phyloP scores from a whole-genome alignment of 768 basidiomycete genomes.

The Mycena alexandri region DNA sequence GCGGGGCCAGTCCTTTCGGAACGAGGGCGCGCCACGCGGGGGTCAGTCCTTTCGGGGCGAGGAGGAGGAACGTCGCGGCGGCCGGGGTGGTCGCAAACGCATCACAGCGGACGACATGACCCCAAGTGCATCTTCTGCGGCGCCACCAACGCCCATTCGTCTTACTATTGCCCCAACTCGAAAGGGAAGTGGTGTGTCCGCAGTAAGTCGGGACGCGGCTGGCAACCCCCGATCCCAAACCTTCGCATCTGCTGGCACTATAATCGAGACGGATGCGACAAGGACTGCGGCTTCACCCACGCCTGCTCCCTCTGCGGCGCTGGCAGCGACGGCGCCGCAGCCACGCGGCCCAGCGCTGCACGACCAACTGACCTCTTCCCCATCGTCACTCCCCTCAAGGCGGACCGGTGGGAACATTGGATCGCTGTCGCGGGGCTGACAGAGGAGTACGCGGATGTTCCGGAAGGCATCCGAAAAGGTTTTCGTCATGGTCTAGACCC shows the following conservation, averaged over 20 bases:
- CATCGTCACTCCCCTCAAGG: slow-evolving; percentile 36
- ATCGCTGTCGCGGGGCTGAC: slow-evolving; percentile 13
- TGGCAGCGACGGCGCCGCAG: not conserved
- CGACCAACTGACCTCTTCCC: slow-evolving; percentile 21
- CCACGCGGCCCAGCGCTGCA: slow-evolving; percentile 22
- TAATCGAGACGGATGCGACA: not conserved
- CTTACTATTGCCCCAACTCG: not conserved
- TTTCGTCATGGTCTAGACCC: slow-evolving; percentile 30
- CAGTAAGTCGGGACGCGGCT: not conserved
- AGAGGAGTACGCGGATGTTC: slow-evolving; percentile 35
- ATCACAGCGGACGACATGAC: no score
- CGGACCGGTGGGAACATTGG: slow-evolving; percentile 30
- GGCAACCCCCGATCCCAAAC: not conserved
- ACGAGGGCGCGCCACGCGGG: not conserved
- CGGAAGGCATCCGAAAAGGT: slow-evolving; percentile 35
- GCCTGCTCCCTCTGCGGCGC: not conserved
- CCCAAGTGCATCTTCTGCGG: not conserved
- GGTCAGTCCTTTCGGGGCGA: not conserved
- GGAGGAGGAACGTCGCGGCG: no score
- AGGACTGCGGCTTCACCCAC: not conserved
- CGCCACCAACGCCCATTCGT: not conserved
- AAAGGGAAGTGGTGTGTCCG: not conserved
- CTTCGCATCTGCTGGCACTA: not conserved
- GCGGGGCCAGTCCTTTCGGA: not conserved
- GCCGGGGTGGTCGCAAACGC: no score